Evolutionary conservation across 345 rosid genomes (phyloP).

Genomic region (Melaleuca quinquenervia): DNA sequence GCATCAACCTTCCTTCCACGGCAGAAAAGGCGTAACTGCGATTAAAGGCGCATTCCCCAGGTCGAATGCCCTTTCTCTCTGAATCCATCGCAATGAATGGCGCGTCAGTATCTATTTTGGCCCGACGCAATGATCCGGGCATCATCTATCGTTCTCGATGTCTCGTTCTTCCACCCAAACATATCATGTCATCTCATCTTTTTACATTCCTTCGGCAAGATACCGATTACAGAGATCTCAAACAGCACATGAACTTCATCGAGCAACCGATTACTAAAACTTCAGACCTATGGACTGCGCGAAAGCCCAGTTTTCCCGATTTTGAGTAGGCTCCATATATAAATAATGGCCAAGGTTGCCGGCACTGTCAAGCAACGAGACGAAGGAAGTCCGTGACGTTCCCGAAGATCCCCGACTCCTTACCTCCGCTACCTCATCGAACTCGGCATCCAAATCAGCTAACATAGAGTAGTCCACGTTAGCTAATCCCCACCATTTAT

Average conservation of each 20-base stretch:
- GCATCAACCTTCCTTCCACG: neutral
- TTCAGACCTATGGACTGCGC: neutral
- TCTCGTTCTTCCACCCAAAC: neutral
- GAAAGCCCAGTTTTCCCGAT: too few species aligned
- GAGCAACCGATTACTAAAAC: neutral
- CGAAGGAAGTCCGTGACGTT: neutral
- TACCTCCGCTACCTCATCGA: too few species aligned
- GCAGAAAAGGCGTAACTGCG: neutral
- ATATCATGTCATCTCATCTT: neutral
- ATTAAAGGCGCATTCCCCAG: neutral
- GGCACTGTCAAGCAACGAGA: neutral
- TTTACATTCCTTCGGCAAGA: neutral
- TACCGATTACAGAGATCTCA: neutral
- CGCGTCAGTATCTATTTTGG: neutral
- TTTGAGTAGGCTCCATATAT: too few species aligned
- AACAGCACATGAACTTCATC: neutral
- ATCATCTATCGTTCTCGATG: neutral
- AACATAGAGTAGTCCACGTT: too few species aligned
- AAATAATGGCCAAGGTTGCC: too few species aligned
- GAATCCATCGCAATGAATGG: neutral
- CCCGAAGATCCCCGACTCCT: too few species aligned
- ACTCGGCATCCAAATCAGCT: too few species aligned
- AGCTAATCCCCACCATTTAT: too few species aligned
- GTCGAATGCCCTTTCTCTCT: neutral
- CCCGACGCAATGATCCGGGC: neutral